These are phyloP conservation scores for Coemansia sp. DNA, from an alignment of 192 early-diverging fungal species.

Conservation along the genomic window DNA sequence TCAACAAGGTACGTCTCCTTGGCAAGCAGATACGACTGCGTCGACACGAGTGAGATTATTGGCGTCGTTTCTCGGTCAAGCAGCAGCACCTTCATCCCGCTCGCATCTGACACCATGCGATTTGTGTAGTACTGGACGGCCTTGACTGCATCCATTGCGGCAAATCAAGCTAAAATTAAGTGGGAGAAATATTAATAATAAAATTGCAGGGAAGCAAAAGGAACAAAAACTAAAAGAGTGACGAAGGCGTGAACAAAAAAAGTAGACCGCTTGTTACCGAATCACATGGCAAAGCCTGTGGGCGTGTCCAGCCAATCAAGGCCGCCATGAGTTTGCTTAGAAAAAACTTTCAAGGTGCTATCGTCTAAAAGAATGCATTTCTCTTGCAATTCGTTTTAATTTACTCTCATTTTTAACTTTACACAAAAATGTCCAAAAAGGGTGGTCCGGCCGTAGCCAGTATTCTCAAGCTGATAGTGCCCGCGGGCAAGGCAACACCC, in stretches of 20 bases:
- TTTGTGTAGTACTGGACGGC: conserved; percentile 86
- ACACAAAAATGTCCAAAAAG: conserved; percentile 48
- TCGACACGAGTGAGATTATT: conserved; percentile 91
- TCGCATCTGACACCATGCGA: conserved; percentile 88
- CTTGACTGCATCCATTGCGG: conserved; percentile 76
- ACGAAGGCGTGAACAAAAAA: not conserved
- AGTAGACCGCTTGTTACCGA: not conserved
- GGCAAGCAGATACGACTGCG: conserved; percentile 89
- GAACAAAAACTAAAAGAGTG: not conserved
- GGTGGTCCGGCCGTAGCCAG: conserved; percentile 51
- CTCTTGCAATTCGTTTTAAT: not conserved
- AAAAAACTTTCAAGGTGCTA: not conserved
- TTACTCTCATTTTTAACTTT: not conserved
- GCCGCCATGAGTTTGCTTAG: not conserved
- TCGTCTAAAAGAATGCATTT: not conserved
- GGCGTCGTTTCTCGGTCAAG: conserved; percentile 96
- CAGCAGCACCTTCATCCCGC: conserved; percentile 98
- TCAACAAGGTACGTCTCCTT: conserved; percentile 96
- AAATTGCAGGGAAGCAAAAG: not conserved
- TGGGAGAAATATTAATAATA: not conserved
- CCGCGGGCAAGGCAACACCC: conserved; percentile 93
- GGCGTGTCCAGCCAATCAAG: not conserved
- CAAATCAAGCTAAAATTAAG: not conserved
- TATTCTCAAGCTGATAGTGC: conserved; percentile 74
- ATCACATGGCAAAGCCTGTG: not conserved